phyloP scores from a whole-genome alignment of 2,329 filamentous ascomycete species.

The Fusarium protoensiforme region DNA sequence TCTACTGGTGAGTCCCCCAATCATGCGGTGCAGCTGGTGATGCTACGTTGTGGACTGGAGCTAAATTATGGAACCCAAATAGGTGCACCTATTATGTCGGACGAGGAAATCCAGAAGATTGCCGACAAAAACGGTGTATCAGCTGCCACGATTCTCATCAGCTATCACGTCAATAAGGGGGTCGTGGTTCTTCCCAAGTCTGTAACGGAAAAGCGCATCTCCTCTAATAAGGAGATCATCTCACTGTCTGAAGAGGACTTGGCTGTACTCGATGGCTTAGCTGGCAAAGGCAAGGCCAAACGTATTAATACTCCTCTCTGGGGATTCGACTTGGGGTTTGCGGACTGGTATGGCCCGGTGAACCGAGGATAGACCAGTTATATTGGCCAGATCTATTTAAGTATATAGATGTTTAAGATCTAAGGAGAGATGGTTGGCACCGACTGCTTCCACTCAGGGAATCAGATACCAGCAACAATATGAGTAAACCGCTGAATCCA shows the following conservation, averaged over 20 bases:
- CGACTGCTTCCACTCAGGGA: no score
- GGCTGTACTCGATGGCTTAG: constrained; percentile 27
- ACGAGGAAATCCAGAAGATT: constrained; percentile 28
- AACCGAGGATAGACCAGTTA: no score
- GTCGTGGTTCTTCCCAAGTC: constrained; percentile 36
- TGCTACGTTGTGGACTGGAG: not conserved
- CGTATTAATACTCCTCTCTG: constrained; percentile 49
- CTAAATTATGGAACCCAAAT: no score
- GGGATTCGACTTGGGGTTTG: constrained; percentile 44
- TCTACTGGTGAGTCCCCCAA: not conserved
- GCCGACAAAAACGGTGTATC: constrained; percentile 29
- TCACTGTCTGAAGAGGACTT: constrained; percentile 26
- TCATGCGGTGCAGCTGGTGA: not conserved
- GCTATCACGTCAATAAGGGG: constrained; percentile 36
- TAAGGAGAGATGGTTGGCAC: no score
- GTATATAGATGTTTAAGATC: no score
- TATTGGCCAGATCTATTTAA: no score
- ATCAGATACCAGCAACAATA: no score
- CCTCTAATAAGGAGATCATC: constrained; percentile 26
- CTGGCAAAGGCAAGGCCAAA: constrained; percentile 45
- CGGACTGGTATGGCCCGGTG: constrained; percentile 46
- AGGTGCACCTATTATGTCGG: constrained; percentile 11
- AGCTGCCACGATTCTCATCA: constrained; percentile 33
- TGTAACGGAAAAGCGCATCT: constrained; percentile 32
- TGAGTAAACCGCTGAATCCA: no score